Evolutionary conservation across 495 filamentous ascomycete species (phyloP).

Genomic region (Penicillium simplicissimum): DNA sequence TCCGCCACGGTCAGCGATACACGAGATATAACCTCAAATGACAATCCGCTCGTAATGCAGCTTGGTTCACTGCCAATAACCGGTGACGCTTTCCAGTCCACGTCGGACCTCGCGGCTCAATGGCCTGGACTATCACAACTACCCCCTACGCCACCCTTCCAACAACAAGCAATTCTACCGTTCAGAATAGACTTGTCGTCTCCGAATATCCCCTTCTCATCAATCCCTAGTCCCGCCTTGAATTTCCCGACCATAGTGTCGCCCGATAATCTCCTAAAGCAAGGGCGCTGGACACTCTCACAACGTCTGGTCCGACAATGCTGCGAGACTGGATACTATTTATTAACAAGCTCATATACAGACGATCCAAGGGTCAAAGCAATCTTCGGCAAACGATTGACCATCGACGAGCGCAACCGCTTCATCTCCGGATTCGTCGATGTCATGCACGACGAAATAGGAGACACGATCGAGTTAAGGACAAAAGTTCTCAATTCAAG

Average conservation of each 20-base stretch:
- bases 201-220: constrained; percentile 15
- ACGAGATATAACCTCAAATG: constrained; percentile 8
- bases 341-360: constrained; percentile 21
- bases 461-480: constrained; percentile 23
- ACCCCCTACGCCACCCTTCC: constrained; percentile 25
- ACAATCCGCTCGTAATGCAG: constrained; percentile 15
- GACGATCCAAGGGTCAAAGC: constrained; percentile 17
- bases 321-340: constrained; percentile 27
- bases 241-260: constrained; percentile 13
- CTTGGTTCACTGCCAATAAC: constrained; percentile 12
- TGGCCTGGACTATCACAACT: constrained; percentile 17
- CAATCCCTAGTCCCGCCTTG: constrained; percentile 12
- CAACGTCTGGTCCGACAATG: constrained; percentile 35
- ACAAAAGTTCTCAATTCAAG: constrained; percentile 24
- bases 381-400: constrained; percentile 29
- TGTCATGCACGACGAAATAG: constrained; percentile 24
- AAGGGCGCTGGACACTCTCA: constrained; percentile 24
- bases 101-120: constrained; percentile 14
- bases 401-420: constrained; percentile 24
- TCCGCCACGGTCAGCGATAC: constrained; percentile 1
- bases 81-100: constrained; percentile 15
- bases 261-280: constrained; percentile 14
- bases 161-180: constrained; percentile 26
- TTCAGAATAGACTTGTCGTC: constrained; percentile 25
- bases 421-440: constrained; percentile 25